Base-by-base conservation (phyloP, 2,329 filamentous ascomycete species). In the Fusarium nanum region DNA sequence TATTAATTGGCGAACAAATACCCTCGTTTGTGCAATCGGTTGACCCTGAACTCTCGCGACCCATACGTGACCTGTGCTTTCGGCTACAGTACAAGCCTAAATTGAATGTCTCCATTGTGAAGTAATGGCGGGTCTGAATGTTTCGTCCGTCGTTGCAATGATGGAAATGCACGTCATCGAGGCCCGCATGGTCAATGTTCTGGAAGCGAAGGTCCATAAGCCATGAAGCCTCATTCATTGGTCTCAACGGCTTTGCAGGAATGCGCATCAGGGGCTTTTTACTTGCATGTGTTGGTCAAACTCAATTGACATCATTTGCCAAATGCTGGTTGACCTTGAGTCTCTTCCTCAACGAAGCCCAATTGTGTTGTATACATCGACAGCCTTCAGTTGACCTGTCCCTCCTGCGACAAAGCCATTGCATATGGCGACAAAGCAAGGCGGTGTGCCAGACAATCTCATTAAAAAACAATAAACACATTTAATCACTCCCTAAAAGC, bases 401-500 rank as follows among this genome's bases (percentile, higher is more conserved):
- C 13, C 2, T 32, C 13, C 30, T 16, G 3, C 13, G 2, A 7
- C 30, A 16, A 32, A 0, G 16, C 3, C 5, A 32, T 30, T 6
- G 13, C 28, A 30, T 30, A 9, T n/a, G n/a, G n/a, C 8, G 25
- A 8, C 25, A 8, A 27, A 2, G n/a, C n/a, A n/a, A n/a, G n/a
- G n/a, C n/a, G n/a, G n/a, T n/a, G n/a, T n/a, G n/a, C n/a, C n/a
- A n/a, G n/a, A n/a, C n/a, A n/a, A n/a, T n/a, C n/a, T n/a, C n/a
- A n/a, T n/a, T n/a, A n/a, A n/a, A n/a, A n/a, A n/a, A n/a, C n/a
- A n/a, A n/a, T n/a, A n/a, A n/a, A n/a, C n/a, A n/a, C n/a, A n/a
- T n/a, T n/a, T n/a, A n/a, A 10, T 41, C 9, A 68, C 14, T 71
- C 73, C 14, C 75, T 69, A 18, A 82, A 81, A 3, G 55, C 27